Evolutionary conservation across 495 filamentous ascomycete species (phyloP).

Genomic region (Durotheca rogersii): DNA sequence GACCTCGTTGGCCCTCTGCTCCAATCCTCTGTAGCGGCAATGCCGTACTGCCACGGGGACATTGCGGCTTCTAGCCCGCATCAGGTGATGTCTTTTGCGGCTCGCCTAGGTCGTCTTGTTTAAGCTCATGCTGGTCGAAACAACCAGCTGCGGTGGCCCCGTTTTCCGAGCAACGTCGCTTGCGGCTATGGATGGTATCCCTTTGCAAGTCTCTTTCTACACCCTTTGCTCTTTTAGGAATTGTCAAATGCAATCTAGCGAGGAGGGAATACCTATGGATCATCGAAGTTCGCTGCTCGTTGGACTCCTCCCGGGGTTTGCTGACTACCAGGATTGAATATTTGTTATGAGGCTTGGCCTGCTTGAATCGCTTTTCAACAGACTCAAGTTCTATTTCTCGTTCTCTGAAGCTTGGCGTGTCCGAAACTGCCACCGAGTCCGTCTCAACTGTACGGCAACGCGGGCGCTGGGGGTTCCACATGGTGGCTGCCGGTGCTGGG

Average conservation of each 20-base stretch:
- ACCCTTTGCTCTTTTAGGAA: slow-evolving; percentile 33
- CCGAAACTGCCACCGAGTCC: slow-evolving; percentile 18
- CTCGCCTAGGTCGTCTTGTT: neutral
- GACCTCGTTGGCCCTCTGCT: neutral
- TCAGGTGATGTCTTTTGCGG: neutral
- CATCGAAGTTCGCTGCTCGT: slow-evolving; percentile 15
- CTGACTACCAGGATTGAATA: slow-evolving; percentile 29
- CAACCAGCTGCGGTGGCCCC: neutral
- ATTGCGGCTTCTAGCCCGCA: neutral
- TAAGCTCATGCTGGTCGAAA: neutral
- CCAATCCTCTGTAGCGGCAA: neutral
- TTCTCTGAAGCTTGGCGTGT: slow-evolving; percentile 29
- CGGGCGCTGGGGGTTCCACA: neutral
- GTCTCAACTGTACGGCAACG: slow-evolving; percentile 6
- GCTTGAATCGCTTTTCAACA: slow-evolving; percentile 38
- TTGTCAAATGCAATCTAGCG: slow-evolving; percentile 36
- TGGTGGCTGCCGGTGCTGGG: slow-evolving; percentile 17
- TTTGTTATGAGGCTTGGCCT: slow-evolving; percentile 32
- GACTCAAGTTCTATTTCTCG: slow-evolving; percentile 32
- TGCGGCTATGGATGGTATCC: neutral
- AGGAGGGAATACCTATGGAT: slow-evolving; percentile 35
- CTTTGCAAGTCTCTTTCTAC: slow-evolving; percentile 19
- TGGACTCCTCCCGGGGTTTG: slow-evolving; percentile 38
- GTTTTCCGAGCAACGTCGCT: neutral
- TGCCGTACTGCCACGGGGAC: neutral